Evolutionary conservation across 805 yeast species (phyloP).

Genomic region (Ogataea glucozyma): DNA sequence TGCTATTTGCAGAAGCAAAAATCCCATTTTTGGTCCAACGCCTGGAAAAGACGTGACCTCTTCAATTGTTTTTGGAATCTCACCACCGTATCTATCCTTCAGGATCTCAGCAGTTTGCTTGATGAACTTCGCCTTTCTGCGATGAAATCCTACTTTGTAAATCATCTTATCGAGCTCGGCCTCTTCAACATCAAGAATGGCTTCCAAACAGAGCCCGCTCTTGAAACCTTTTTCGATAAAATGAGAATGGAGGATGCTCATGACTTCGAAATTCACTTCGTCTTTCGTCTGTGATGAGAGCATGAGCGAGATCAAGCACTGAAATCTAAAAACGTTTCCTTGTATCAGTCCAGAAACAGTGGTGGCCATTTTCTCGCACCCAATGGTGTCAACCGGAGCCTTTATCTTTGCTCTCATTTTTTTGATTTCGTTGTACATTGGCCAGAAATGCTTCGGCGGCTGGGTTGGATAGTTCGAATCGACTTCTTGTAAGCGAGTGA

Average conservation of each 20-base stretch:
- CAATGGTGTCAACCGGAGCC: constrained; percentile 91
- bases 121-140: constrained; percentile 71
- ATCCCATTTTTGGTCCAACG: constrained; percentile 96
- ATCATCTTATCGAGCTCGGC: constrained; percentile 62
- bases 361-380: constrained; percentile 66
- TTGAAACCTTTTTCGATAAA: constrained; percentile 39
- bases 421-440: constrained; percentile 60
- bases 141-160: constrained; percentile 84
- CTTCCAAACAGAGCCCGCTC: constrained; percentile 60
- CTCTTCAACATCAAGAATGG: constrained; percentile 51
- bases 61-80: constrained; percentile 69
- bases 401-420: constrained; percentile 61
- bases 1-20: constrained; percentile 73
- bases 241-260: constrained; percentile 56
- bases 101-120: constrained; percentile 60
- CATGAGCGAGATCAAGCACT: constrained; percentile 77
- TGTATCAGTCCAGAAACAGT: constrained; percentile 39
- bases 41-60: constrained; percentile 78
- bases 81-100: constrained; percentile 52
- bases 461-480: constrained; percentile 14
- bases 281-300: constrained; percentile 91
- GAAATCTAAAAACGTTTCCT: constrained; percentile 59
- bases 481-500: neutral
- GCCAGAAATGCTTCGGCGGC: constrained; percentile 45
- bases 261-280: constrained; percentile 76